A percentile compares a stretch with the other conserved stretches of the same genome.
phyloP scores from a whole-genome alignment of 805 yeast species.

The Novakomyces olei region DNA sequence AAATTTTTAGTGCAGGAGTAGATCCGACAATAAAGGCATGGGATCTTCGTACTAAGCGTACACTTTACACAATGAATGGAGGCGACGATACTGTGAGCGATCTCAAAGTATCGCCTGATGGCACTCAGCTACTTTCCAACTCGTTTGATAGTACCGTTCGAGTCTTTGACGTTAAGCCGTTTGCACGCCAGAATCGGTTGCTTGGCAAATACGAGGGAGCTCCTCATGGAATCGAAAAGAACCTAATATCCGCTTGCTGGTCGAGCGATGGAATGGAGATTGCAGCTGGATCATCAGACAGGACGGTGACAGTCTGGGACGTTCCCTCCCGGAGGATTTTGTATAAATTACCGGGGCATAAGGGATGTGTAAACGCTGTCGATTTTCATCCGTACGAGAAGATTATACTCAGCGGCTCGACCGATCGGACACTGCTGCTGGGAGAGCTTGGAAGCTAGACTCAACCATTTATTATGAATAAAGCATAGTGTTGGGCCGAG shows the following conservation, averaged over 20 bases:
- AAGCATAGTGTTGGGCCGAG: no score
- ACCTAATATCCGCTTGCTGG: constrained; percentile 28
- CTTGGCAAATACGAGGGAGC: constrained; percentile 7
- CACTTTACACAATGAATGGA: constrained; percentile 25
- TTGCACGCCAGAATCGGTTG: constrained; percentile 11
- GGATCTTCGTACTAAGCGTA: constrained; percentile 25
- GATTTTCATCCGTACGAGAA: constrained; percentile 32
- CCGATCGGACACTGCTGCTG: constrained; percentile 10
- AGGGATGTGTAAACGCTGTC: constrained; percentile 30
- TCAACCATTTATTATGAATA: no score
- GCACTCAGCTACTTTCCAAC: constrained; percentile 12
- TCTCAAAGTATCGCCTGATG: constrained; percentile 24
- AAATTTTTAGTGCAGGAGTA: constrained; percentile 39
- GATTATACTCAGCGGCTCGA: constrained; percentile 13
- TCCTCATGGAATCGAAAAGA: constrained; percentile 27
- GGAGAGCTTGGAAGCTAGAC: no score
- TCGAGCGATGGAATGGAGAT: constrained; percentile 18
- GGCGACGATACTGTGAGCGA: constrained; percentile 35
- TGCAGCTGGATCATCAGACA: constrained; percentile 43
- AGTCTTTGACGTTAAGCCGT: constrained; percentile 31
- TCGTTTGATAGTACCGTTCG: constrained; percentile 16
- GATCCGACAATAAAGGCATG: constrained; percentile 41
- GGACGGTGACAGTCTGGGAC: constrained; percentile 39
- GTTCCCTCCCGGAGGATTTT: constrained; percentile 25
- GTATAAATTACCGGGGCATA: constrained; percentile 35